Conservation (phyloP, 805 yeast genomes). For the Sugiyamaella boreocaroliniensis region DNA sequence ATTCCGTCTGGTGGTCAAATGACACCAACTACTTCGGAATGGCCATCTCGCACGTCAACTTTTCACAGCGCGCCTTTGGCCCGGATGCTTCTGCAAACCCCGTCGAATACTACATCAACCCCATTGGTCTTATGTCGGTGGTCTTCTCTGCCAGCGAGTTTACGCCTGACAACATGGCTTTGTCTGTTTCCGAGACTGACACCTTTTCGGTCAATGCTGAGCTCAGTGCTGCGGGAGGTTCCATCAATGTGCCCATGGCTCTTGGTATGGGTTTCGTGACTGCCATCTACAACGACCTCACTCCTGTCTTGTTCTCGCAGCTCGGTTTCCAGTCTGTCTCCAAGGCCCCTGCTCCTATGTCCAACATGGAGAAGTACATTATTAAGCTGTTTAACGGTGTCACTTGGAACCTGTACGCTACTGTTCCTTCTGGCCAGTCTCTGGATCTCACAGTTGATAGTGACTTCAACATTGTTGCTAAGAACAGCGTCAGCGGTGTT, state of each 20-base stretch:
- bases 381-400: conserved; percentile 36
- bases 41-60: conserved; percentile 53
- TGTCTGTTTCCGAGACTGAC: conserved; percentile 43
- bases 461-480: conserved; percentile 34
- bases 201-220: conserved; percentile 45
- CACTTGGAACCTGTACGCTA: conserved; percentile 48
- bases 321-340: conserved; percentile 40
- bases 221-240: conserved; percentile 29
- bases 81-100: conserved; percentile 38
- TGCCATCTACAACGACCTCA: conserved; percentile 48
- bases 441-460: conserved; percentile 32
- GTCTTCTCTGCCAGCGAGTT: conserved; percentile 50
- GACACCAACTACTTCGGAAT: conserved; percentile 44
- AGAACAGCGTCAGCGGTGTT: conserved; percentile 36
- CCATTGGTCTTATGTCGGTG: conserved; percentile 48
- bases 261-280: conserved; percentile 84
- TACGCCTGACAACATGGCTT: conserved; percentile 31
- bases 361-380: conserved; percentile 35
- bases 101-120: conserved; percentile 47
- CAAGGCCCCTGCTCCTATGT: conserved; percentile 28
- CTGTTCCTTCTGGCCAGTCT: conserved; percentile 30
- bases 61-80: conserved; percentile 39
- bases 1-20: conserved; percentile 50
- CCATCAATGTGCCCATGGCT: conserved; percentile 52
- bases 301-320: conserved; percentile 41